Base-by-base conservation (phyloP, 2,329 filamentous ascomycete genomes). In the Apiospora koreana region DNA sequence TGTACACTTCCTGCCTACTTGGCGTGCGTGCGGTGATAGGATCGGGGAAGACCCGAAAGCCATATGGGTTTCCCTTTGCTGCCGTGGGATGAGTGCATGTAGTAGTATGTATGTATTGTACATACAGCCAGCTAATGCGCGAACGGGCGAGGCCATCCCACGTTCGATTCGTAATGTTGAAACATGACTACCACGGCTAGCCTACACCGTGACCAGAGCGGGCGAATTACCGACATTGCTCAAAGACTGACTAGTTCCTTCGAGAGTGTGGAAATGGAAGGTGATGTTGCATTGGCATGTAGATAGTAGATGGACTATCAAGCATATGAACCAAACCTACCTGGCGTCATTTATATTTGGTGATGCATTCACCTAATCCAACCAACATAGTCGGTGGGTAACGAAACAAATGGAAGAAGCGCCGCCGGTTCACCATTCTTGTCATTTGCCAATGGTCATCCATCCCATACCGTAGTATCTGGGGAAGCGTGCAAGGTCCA, bases 401-500 rank as follows among this genome's bases (percentile, higher is more conserved):
- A 38, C 54, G 31, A 38, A 62, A 62, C 28, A 38, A 23, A 28
- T 10, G 21, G 16, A n/a, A 38, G 18, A n/a, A 38, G 18, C 2
- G 12, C 14, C 38, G 54, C 21, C 14, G n/a, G 21, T n/a, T 38
- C 18, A n/a, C 21, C 54, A 38, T 35, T 38, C 31, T 38, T 35
- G 28, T 35, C 50, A 10, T 58, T 58, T 50, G 21, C n/a, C 46
- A 50, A 50, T 14, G 7, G 35, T 16, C 35, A 35, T 35, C 3
- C 35, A 35, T 35, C 8, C 31, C 18, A 14, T 14, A 23, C 31
- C 31, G 54, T 62, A 2, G 54, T 62, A 68, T 46, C 66, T 68
- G 42, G 66, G 43, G 66, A 68, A 48, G 28, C 50, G 41, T 48
- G 43, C 66, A 68, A 68, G 46, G 66, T 50, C 43, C 66, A 46